phyloP scores from a whole-genome alignment of 495 filamentous ascomycete species.

The Hyaloscypha hepaticicola region DNA sequence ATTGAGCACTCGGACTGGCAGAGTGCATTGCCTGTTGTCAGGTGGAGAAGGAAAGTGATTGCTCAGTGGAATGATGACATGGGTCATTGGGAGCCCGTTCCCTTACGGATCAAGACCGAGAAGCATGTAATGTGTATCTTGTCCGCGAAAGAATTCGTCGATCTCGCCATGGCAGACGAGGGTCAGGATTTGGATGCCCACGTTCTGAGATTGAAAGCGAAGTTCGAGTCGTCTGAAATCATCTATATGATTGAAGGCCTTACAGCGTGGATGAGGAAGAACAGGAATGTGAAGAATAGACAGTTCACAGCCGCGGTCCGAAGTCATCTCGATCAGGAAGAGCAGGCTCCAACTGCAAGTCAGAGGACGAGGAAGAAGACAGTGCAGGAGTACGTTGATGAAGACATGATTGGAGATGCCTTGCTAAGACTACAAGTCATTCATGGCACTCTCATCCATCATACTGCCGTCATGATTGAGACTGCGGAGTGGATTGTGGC shows the following conservation, averaged over 20 bases:
- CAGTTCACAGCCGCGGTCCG: constrained; percentile 66
- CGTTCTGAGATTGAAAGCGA: constrained; percentile 52
- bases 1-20: constrained; percentile 46
- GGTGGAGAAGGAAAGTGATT: constrained; percentile 71
- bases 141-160: constrained; percentile 65
- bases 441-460: constrained; percentile 68
- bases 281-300: constrained; percentile 63
- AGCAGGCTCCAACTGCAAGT: constrained; percentile 15
- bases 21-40: constrained; percentile 56
- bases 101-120: constrained; percentile 55
- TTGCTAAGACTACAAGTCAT: constrained; percentile 69
- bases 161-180: constrained; percentile 51
- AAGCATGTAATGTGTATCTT: constrained; percentile 67
- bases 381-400: constrained; percentile 56
- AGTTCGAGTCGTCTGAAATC: constrained; percentile 51
- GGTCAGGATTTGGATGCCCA: constrained; percentile 58
- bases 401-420: constrained; percentile 71
- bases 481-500: constrained; percentile 75
- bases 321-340: constrained; percentile 45
- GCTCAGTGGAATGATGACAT: constrained; percentile 60
- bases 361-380: constrained; percentile 41
- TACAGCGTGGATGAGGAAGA: constrained; percentile 64
- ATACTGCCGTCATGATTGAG: constrained; percentile 60
- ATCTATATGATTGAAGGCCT: constrained; percentile 83
- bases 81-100: constrained; percentile 67